A percentile compares a stretch with the other conserved stretches of the same genome.
Evolutionary conservation across 768 basidiomycete genomes (phyloP).

Genomic region (Podaxis sp.): DNA sequence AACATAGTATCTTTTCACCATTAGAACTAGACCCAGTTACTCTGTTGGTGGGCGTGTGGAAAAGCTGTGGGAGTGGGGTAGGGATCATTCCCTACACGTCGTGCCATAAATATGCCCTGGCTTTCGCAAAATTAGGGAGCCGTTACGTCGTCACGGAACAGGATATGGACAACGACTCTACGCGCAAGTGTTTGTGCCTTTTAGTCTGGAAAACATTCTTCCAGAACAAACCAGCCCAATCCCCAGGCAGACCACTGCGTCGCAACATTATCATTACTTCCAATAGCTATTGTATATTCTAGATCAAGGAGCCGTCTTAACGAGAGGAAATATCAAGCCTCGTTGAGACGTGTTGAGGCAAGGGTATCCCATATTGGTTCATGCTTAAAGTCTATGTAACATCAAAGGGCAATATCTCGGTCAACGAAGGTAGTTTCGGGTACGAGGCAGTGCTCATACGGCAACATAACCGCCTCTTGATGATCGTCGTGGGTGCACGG

Average conservation of each 20-base stretch:
- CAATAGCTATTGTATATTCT: conserved; percentile 8
- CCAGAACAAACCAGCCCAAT: not conserved
- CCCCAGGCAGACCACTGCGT: not conserved
- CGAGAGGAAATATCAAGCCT: not conserved
- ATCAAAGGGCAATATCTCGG: not conserved
- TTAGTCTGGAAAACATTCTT: not conserved
- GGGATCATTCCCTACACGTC: not conserved
- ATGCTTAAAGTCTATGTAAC: not conserved
- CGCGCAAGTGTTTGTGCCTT: not conserved
- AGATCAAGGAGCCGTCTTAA: not conserved
- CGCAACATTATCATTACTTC: conserved; percentile 8
- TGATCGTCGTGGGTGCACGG: conserved; percentile 60
- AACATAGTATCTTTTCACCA: conserved; percentile 10
- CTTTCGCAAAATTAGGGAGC: not conserved
- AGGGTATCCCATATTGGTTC: not conserved
- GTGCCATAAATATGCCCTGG: conserved; percentile 9
- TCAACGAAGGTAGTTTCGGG: not conserved
- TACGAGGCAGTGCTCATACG: conserved; percentile 38
- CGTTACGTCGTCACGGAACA: conserved; percentile 4
- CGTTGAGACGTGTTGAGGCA: not conserved
- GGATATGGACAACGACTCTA: conserved; percentile 1
- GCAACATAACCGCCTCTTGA: conserved; percentile 72
- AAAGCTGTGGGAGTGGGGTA: conserved; percentile 6
- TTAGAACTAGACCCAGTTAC: not conserved
- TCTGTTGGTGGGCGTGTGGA: not conserved